A percentile compares a stretch with the other conserved stretches of the same genome.
Conservation (phyloP, 1,139 yeast species). For the Nakaseomyces delphensis region DNA sequence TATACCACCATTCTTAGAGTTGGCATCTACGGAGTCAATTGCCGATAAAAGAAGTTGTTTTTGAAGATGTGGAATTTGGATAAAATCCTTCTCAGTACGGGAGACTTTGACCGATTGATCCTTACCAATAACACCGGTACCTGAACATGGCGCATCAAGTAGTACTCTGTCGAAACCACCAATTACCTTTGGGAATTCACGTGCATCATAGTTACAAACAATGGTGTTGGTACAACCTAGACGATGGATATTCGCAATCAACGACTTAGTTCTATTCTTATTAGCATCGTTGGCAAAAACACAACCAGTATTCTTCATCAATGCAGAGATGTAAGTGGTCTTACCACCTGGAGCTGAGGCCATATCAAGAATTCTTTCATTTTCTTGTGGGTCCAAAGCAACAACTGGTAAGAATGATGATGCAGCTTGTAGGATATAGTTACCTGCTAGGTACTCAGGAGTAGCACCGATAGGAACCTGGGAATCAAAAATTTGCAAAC, state of each 20-base stretch:
- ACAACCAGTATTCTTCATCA: conserved; percentile 97
- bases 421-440: conserved; percentile 96
- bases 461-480: conserved; percentile 99
- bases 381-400: conserved; percentile 94
- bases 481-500: conserved; percentile 91
- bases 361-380: conserved; percentile 94
- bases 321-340: conserved; percentile 89
- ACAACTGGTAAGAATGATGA: conserved; percentile 95
- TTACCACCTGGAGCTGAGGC: conserved; percentile 99
- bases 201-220: conserved; percentile 95
- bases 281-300: conserved; percentile 96
- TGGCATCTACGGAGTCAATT: conserved; percentile 92
- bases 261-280: conserved; percentile 89
- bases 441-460: conserved; percentile 97
- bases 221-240: conserved; percentile 93
- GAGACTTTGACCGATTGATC: conserved; percentile 91
- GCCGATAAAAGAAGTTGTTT: conserved; percentile 90
- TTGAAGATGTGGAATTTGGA: conserved; percentile 93
- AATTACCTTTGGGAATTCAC: conserved; percentile 95
- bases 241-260: conserved; percentile 95
- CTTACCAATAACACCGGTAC: conserved; percentile 98
- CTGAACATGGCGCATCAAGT: conserved; percentile 98
- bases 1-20: conserved; percentile 84
- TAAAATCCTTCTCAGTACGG: conserved; percentile 92
- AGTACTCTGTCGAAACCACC: conserved; percentile 96